Evolutionary conservation across 176 grass and related monocot species (phyloP).

Genomic region (Elymus sibiricus): DNA sequence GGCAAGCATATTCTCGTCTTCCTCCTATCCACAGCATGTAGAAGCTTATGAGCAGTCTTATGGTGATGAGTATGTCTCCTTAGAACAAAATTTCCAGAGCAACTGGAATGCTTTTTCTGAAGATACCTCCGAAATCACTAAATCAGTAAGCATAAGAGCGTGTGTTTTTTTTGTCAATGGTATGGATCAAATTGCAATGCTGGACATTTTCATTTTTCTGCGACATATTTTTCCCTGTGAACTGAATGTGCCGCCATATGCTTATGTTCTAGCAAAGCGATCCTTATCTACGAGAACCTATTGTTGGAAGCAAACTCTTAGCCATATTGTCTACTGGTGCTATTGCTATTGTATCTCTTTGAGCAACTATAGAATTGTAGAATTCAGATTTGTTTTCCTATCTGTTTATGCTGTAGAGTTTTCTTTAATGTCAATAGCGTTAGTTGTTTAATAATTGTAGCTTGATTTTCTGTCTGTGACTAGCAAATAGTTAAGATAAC

Average conservation of each 20-base stretch:
- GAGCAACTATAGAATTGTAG: not conserved
- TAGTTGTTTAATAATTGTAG: not conserved
- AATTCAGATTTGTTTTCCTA: not conserved
- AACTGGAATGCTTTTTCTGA: slow-evolving; percentile 24
- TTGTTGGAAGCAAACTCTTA: not conserved
- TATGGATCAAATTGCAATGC: slow-evolving; percentile 2
- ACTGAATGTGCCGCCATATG: not conserved
- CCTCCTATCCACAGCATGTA: slow-evolving; percentile 36
- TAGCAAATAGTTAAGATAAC: not conserved
- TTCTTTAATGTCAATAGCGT: not conserved
- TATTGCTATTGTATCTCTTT: not conserved
- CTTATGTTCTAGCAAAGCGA: not conserved
- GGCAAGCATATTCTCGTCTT: slow-evolving; percentile 38
- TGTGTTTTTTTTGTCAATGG: not conserved
- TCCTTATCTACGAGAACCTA: not conserved
- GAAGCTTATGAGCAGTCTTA: slow-evolving; percentile 30
- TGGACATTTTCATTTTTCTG: not conserved
- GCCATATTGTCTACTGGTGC: not conserved
- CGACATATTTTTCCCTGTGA: not conserved
- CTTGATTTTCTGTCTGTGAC: not conserved
- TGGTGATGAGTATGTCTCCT: slow-evolving; percentile 36
- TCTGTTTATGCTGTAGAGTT: not conserved
- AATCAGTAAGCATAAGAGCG: slow-evolving; percentile 7
- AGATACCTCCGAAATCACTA: slow-evolving; percentile 10
- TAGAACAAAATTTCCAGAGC: slow-evolving; percentile 34